Evolutionary conservation across 768 basidiomycete genomes (phyloP).

Genomic region (Cystobasidium onofrii): DNA sequence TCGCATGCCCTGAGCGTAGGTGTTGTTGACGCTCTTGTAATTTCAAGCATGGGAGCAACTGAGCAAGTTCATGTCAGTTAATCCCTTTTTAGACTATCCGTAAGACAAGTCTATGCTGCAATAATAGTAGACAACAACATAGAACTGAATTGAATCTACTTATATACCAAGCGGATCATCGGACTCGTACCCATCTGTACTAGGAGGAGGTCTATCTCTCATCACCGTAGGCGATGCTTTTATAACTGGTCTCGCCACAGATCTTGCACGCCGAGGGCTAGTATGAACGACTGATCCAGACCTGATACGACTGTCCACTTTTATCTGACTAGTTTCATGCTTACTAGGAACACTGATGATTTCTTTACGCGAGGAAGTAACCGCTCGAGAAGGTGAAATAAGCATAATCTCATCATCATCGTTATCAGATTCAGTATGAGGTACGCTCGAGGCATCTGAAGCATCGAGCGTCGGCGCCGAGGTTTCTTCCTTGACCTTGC

Average conservation of each 20-base stretch:
- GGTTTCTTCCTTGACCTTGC: neutral
- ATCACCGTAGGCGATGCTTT: neutral
- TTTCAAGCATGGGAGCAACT: no score
- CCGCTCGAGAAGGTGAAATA: neutral
- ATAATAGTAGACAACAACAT: neutral
- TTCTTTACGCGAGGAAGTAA: neutral
- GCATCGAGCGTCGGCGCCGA: neutral
- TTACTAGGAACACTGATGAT: neutral
- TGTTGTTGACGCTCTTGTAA: no score
- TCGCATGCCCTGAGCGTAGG: no score
- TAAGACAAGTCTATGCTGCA: no score
- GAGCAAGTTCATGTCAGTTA: no score
- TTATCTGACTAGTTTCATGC: neutral
- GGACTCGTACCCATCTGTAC: neutral
- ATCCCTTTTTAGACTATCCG: no score
- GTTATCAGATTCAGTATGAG: no score
- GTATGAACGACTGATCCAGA: neutral
- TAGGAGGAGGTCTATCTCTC: neutral
- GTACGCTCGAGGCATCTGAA: no score
- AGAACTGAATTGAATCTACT: neutral
- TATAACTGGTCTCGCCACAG: neutral
- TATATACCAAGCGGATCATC: conserved; percentile 10
- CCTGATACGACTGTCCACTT: neutral
- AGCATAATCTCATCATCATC: neutral
- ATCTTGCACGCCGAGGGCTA: neutral